Evolutionary conservation across 305 asterid species (phyloP).

Genomic region (Vinca major): DNA sequence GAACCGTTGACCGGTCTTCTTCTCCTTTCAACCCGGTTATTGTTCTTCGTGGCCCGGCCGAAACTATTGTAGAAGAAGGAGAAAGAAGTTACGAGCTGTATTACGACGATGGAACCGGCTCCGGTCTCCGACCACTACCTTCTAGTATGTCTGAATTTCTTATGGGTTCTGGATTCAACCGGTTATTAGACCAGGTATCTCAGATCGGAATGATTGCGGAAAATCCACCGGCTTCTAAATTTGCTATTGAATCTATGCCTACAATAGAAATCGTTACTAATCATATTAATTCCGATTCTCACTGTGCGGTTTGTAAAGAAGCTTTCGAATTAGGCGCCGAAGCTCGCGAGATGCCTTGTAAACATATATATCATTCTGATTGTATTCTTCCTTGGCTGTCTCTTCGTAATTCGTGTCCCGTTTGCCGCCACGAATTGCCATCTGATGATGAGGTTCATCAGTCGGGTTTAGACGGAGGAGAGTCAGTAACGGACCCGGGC

Average conservation of each 20-base stretch:
- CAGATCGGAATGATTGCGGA: constrained; percentile 16
- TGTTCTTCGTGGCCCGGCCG: constrained; percentile 39
- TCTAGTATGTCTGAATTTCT: too few species aligned
- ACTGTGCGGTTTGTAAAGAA: constrained; percentile 71
- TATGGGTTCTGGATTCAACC: too few species aligned
- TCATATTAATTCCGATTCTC: constrained; percentile 45
- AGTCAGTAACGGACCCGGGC: background rate
- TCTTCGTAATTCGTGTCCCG: constrained; percentile 61
- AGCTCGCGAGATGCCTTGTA: constrained; percentile 73
- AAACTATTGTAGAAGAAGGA: constrained; percentile 15
- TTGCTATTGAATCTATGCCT: constrained; percentile 57
- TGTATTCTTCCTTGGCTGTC: constrained; percentile 67
- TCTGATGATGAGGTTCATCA: constrained; percentile 10
- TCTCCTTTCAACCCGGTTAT: constrained; percentile 55
- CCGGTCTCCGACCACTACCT: too few species aligned
- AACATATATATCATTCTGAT: constrained; percentile 57
- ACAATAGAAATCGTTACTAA: constrained; percentile 25
- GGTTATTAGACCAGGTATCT: too few species aligned
- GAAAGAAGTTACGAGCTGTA: constrained; percentile 35
- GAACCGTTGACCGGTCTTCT: constrained; percentile 17
- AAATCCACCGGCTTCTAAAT: constrained; percentile 61
- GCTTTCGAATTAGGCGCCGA: constrained; percentile 47
- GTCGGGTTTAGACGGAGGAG: constrained; percentile 10
- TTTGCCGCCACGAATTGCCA: constrained; percentile 57
- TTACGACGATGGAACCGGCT: too few species aligned